phyloP scores from a whole-genome alignment of 768 basidiomycete species.

The Lentinus tigrinus region DNA sequence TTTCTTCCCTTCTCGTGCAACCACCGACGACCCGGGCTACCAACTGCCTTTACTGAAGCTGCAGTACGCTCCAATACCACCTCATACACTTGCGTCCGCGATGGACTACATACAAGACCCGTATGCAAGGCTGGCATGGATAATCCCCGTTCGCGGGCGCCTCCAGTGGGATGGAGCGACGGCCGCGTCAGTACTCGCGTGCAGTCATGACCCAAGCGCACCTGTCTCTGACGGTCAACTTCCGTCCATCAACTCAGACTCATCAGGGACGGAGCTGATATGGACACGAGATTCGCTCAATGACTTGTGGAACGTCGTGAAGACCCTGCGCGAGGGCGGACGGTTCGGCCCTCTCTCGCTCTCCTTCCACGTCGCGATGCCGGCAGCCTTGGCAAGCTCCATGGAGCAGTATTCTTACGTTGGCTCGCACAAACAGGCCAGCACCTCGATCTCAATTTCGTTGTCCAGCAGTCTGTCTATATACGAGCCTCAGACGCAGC shows the following conservation, averaged over 20 bases:
- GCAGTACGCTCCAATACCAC: neutral
- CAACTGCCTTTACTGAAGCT: neutral
- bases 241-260: neutral
- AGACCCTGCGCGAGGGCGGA: neutral
- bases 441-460: neutral
- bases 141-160: constrained; percentile 18
- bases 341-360: constrained; percentile 18
- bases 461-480: too few species aligned
- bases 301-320: constrained; percentile 15
- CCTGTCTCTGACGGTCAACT: neutral
- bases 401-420: neutral
- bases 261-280: neutral
- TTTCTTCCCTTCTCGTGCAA: neutral
- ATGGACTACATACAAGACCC: neutral
- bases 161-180: constrained; percentile 15
- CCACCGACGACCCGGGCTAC: neutral
- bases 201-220: neutral
- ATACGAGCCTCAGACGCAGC: neutral
- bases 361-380: constrained; percentile 8
- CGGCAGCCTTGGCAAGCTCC: neutral
- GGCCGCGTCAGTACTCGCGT: constrained; percentile 1
- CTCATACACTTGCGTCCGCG: neutral
- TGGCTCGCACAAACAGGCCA: constrained; percentile 6
- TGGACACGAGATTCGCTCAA: constrained; percentile 16
- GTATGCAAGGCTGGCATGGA: constrained; percentile 15